Conservation (phyloP, 2,329 filamentous ascomycete species). For the Penicillium sp. region DNA sequence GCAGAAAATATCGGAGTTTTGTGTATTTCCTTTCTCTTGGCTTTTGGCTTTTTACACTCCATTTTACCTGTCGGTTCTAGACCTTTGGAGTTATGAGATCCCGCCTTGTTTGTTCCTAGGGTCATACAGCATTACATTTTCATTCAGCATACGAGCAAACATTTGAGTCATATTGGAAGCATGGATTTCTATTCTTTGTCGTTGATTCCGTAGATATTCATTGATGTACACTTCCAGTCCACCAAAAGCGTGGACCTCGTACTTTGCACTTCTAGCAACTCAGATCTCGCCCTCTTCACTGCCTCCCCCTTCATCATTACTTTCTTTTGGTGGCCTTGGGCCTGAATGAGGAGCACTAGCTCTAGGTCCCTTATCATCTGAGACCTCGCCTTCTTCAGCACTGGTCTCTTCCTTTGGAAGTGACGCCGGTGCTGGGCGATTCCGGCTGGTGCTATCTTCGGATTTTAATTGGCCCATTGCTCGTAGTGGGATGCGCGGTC, state of each 20-base stretch:
- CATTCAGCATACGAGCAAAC: neutral
- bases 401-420: constrained; percentile 11
- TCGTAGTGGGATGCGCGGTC: constrained; percentile 19
- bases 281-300: constrained; percentile 46
- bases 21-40: neutral
- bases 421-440: neutral
- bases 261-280: neutral
- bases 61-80: neutral
- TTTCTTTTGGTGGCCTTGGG: constrained; percentile 7
- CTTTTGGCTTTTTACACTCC: neutral
- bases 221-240: constrained; percentile 4
- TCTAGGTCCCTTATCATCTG: constrained; percentile 14
- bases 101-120: neutral
- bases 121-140: neutral
- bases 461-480: constrained; percentile 11
- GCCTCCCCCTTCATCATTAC: constrained; percentile 32
- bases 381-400: constrained; percentile 22
- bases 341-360: constrained; percentile 4
- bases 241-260: neutral
- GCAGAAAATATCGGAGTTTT: neutral
- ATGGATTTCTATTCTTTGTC: neutral
- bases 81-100: neutral
- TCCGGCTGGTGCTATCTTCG: neutral
- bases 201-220: constrained; percentile 7
- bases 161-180: neutral